Evolutionary conservation across 352 stramenopile species (phyloP).

Genomic region (Phytophthora aleatoria): DNA sequence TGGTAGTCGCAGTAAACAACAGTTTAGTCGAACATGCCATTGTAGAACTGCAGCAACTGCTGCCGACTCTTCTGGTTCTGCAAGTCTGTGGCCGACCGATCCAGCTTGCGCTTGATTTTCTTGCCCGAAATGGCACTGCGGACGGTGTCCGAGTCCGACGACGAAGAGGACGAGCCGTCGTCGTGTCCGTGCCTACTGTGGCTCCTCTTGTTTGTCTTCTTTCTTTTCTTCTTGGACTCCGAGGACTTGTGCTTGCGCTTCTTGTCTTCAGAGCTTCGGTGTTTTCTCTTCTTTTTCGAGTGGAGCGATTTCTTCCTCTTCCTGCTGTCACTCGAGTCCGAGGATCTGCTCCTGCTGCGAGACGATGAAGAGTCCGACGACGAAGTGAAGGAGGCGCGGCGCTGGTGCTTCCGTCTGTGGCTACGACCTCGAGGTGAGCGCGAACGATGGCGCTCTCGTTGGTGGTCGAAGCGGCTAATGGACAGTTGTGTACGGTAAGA

Average conservation of each 20-base stretch:
- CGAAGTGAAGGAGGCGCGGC: constrained; percentile 16
- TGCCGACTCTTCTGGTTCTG: constrained; percentile 76
- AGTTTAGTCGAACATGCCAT: constrained; percentile 80
- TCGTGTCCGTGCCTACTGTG: constrained; percentile 21
- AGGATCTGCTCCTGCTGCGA: constrained; percentile 33
- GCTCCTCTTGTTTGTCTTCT: constrained; percentile 45
- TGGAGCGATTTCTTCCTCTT: constrained; percentile 26
- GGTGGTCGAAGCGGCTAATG: constrained; percentile 3
- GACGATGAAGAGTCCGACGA: constrained; percentile 32
- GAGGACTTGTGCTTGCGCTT: constrained; percentile 45
- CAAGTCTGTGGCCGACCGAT: constrained; percentile 56
- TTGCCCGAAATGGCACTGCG: constrained; percentile 86
- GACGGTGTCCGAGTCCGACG: constrained; percentile 68
- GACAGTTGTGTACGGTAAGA: background rate
- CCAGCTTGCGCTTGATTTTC: constrained; percentile 87
- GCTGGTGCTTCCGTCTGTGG: constrained; percentile 31
- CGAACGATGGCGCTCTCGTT: constrained; percentile 11
- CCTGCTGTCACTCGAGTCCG: constrained; percentile 27
- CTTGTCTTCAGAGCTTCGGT: constrained; percentile 37
- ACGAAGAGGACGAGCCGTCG: constrained; percentile 40
- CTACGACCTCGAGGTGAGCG: constrained; percentile 22
- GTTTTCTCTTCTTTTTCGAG: constrained; percentile 45
- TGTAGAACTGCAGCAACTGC: constrained; percentile 88
- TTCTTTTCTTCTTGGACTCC: constrained; percentile 38
- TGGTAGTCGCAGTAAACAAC: background rate